A percentile compares a stretch with the other conserved stretches of the same genome.
Conservation (phyloP, 129 eudicot species). For the Daucus carota region DH1_v3.0 NC_030386.2:6096001-6096500, state of each 20-base stretch:
- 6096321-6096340: not conserved
- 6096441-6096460: not conserved
- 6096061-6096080: slow-evolving; percentile 68
- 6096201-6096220: not conserved
- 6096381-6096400: not conserved
- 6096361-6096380: not conserved
- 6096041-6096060: slow-evolving; percentile 74
- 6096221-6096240: not conserved
- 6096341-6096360: not conserved
- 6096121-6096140: not conserved
- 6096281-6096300: not conserved
- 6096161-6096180: not conserved
- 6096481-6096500: not conserved
- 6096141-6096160: not conserved
- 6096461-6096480: not conserved
- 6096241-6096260: not conserved
- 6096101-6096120: not conserved
- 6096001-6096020: slow-evolving; percentile 50
- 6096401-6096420: not conserved
- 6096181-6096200: not conserved
- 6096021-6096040: slow-evolving; percentile 65
- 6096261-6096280: not conserved
- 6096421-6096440: not conserved
- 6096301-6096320: not conserved
- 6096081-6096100: slow-evolving; percentile 85